Evolutionary conservation across 768 basidiomycete species (phyloP), one percentile per base, ranked within the genome.

Genomic region (Mrakia frigida): DNA sequence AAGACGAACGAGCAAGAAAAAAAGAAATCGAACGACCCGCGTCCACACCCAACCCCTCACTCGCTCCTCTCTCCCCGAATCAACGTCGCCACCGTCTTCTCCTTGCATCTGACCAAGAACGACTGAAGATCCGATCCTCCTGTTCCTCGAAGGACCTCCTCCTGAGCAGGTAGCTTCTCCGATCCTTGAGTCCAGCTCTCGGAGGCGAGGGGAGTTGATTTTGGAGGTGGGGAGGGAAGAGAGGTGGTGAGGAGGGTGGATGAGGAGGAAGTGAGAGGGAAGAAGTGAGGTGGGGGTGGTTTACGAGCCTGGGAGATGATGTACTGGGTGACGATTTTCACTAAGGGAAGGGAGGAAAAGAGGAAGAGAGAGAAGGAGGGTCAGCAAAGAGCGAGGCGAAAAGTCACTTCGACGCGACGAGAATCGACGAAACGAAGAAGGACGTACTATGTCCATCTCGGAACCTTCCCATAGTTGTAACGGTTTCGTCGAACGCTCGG

Each of bases 81-180:
- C 78, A 83, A 79, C 14, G 84, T 83, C 59, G 81, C 82, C 21
- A 88, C 82, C 14, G 96, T 98, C 41, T 94, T 92, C 80, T 97
- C 95, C 76, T 96, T 87, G 18, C 92, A 92, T 28, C 91, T 89
- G 84, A 97, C 98, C 76, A 99, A 86, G 67, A 97, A 88, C 16
- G 87, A 83, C 18, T 92, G 88, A 31, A 98, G 85, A 53, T 90
- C 89, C 78, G 90, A 97, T 2, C 96, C 96, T 41, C 96, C 96
- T 0, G 96, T 98, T 3, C 96, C 96, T 56, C 89, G 87, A 23
- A 88, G 87, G 87, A 69, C 86, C 79, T 79, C 85, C 77, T 87
- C 86, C 37, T 86, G 35, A 11, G 50, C 37, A 18, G 76, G 61
- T 0, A 77, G 43, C 59, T 76, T 70, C 73, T 75, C 77, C 39